Evolutionary conservation across 2,329 filamentous ascomycete species (phyloP).

Genomic region (Ophiocordyceps robertsii): DNA sequence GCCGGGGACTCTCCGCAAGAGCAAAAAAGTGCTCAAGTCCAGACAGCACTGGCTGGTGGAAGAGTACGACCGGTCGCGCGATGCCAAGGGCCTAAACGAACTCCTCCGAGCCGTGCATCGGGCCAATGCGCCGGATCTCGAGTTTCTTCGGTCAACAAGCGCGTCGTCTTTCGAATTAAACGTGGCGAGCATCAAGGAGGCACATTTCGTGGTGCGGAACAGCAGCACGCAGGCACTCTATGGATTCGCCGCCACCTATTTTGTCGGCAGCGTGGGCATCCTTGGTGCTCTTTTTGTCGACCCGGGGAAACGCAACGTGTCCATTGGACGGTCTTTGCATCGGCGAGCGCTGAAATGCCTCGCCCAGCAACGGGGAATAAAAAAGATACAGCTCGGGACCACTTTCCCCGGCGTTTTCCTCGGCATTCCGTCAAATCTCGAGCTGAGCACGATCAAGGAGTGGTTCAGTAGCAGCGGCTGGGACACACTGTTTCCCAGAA

Average conservation of each 20-base stretch:
- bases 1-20: constrained; percentile 69
- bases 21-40: constrained; percentile 76
- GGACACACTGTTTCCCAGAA: constrained; percentile 53
- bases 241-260: constrained; percentile 86
- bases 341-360: constrained; percentile 70
- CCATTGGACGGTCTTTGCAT: constrained; percentile 82
- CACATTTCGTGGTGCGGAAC: constrained; percentile 86
- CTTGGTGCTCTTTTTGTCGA: constrained; percentile 86
- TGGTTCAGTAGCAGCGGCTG: constrained; percentile 91
- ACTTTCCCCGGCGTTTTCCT: constrained; percentile 75
- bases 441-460: constrained; percentile 36
- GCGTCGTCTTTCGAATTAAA: constrained; percentile 66
- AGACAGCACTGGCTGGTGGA: constrained; percentile 93
- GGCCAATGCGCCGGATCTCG: constrained; percentile 49
- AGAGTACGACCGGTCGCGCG: constrained; percentile 67
- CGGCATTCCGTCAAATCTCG: constrained; percentile 55
- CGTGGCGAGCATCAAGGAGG: constrained; percentile 58
- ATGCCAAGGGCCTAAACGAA: constrained; percentile 59
- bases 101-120: constrained; percentile 60
- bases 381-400: constrained; percentile 69
- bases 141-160: constrained; percentile 55
- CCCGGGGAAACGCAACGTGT: constrained; percentile 70
- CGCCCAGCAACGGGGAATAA: constrained; percentile 54
- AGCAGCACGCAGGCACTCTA: constrained; percentile 85
- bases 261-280: constrained; percentile 56